phyloP scores from a whole-genome alignment of 768 basidiomycete genomes.

The Sutorius australiensis region DNA sequence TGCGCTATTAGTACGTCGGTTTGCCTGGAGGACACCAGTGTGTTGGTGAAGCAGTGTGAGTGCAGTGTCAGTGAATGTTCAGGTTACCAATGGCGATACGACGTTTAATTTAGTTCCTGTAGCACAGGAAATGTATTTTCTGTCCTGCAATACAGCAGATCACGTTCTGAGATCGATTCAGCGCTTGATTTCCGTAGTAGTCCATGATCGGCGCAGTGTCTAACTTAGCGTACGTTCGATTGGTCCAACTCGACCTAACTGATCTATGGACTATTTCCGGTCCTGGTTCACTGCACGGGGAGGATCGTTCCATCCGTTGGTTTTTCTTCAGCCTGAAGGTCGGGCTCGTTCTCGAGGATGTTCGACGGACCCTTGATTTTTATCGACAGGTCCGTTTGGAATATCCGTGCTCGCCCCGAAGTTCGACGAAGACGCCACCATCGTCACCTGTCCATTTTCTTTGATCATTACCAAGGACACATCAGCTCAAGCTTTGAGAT shows the following conservation, averaged over 20 bases:
- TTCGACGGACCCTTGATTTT: constrained; percentile 7
- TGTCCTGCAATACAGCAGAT: neutral
- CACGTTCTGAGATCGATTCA: neutral
- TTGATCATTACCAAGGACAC: constrained; percentile 58
- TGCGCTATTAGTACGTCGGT: neutral
- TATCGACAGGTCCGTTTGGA: constrained; percentile 40
- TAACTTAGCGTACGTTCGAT: no score
- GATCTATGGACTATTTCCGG: constrained; percentile 33
- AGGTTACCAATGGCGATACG: neutral
- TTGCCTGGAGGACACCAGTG: neutral
- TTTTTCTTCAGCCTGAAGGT: constrained; percentile 45
- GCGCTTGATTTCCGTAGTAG: no score
- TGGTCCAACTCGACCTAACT: no score
- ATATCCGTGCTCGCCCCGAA: constrained; percentile 46
- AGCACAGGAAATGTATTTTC: neutral
- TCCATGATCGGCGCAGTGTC: no score
- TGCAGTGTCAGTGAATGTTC: no score
- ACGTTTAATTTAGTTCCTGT: neutral
- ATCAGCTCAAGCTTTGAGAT: constrained; percentile 42
- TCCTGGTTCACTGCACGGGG: constrained; percentile 49
- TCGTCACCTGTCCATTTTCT: constrained; percentile 66
- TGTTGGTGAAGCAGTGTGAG: neutral
- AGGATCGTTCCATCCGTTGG: constrained; percentile 48
- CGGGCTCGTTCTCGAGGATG: constrained; percentile 1
- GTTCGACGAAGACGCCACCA: constrained; percentile 47